A percentile compares a stretch with the other conserved stretches of the same genome.
These are phyloP conservation scores for Euptelea pleiosperma DNA, from an alignment of 164 flowering plant genomes.

Conservation along the genomic window DNA sequence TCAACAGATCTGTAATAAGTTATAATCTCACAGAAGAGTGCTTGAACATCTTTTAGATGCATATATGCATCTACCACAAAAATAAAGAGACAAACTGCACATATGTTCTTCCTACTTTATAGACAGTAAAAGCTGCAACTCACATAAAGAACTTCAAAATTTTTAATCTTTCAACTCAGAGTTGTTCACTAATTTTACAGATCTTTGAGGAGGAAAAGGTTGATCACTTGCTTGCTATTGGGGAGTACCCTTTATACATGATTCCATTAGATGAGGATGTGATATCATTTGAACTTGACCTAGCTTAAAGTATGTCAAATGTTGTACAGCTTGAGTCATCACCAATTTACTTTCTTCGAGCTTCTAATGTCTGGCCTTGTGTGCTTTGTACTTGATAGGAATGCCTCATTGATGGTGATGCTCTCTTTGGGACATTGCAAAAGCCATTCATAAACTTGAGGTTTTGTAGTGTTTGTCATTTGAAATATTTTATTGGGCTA, in stretches of 20 bases:
- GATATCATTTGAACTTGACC: constrained; percentile 86
- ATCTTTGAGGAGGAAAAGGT: constrained; percentile 86
- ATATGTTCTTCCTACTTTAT: neutral
- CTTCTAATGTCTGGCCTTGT: constrained; percentile 5
- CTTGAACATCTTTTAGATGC: neutral
- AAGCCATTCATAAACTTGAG: constrained; percentile 96
- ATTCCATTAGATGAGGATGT: constrained; percentile 95
- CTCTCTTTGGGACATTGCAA: constrained; percentile 95
- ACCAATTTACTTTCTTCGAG: neutral
- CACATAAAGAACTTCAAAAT: constrained; percentile 91
- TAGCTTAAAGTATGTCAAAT: constrained; percentile 55
- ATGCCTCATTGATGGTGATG: constrained; percentile 79
- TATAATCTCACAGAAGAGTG: neutral
- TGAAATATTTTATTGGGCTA: neutral
- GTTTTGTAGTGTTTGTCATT: constrained; percentile 43
- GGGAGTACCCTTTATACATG: constrained; percentile 79
- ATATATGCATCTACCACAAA: neutral
- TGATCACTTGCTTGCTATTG: constrained; percentile 77
- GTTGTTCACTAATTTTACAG: constrained; percentile 28
- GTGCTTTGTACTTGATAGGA: constrained; percentile 45
- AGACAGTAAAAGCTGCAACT: constrained; percentile 28
- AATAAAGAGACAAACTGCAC: too few relatives aligned
- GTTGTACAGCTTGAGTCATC: neutral
- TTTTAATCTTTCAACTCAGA: too few relatives aligned
- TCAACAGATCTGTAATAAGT: constrained; percentile 4